Conservation (phyloP, 2,329 filamentous ascomycete genomes). For the Alternaria ventricosa region DNA sequence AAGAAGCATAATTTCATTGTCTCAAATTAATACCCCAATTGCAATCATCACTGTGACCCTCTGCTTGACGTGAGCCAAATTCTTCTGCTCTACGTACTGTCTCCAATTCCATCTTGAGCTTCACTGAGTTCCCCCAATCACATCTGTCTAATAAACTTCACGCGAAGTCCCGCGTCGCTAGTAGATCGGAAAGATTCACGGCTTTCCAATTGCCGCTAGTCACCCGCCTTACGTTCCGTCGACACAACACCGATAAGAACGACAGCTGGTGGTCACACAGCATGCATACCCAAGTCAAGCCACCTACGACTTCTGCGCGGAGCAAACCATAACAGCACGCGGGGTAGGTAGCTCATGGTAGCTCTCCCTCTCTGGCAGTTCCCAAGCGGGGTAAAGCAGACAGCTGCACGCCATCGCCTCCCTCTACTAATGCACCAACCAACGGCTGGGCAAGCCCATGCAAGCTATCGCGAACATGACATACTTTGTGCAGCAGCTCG, state of each 20-base stretch:
- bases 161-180: not conserved
- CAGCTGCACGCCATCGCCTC: not conserved
- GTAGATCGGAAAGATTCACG: not conserved
- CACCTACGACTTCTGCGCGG: not conserved
- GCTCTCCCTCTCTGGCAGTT: not conserved
- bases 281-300: not conserved
- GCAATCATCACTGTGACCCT: not conserved
- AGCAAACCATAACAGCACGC: not conserved
- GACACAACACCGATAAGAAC: not conserved
- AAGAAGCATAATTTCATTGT: conserved; percentile 39
- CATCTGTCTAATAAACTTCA: not conserved
- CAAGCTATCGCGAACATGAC: not conserved
- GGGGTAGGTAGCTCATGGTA: not conserved
- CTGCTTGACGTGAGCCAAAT: not conserved
- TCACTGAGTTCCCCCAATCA: not conserved
- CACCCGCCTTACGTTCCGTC: not conserved
- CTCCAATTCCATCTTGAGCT: not conserved
- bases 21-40: conserved; percentile 25
- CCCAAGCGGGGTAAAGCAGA: conserved; percentile 1
- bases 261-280: not conserved
- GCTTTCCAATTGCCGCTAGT: not conserved
- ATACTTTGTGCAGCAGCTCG: not conserved
- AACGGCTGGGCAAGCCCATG: not conserved
- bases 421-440: not conserved
- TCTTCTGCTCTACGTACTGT: not conserved